A percentile compares a stretch with the other conserved stretches of the same genome.
Conservation (phyloP, 306 rosid species). For the Begonia masoniana region DNA sequence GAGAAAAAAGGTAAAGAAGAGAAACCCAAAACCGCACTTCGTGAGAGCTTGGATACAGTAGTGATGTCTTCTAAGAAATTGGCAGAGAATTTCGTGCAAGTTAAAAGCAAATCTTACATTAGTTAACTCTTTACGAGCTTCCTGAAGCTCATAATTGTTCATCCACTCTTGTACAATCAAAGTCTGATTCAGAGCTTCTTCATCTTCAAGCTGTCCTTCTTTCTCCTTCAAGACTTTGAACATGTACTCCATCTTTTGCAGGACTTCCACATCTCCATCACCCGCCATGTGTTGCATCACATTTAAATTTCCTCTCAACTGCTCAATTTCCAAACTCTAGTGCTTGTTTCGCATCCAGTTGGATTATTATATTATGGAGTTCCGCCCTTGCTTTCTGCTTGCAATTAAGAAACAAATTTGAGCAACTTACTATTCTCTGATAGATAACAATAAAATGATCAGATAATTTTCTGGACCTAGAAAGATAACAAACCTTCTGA, state of each 20-base stretch:
- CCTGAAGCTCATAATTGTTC: constrained; percentile 92
- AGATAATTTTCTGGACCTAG: constrained; percentile 10
- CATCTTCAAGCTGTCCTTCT: constrained; percentile 52
- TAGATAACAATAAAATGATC: constrained; percentile 13
- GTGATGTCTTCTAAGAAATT: no score
- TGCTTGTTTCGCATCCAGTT: constrained; percentile 69
- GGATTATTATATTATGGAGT: constrained; percentile 58
- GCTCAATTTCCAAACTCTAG: constrained; percentile 90
- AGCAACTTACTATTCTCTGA: constrained; percentile 18
- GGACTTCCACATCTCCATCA: constrained; percentile 71
- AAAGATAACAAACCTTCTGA: constrained; percentile 62
- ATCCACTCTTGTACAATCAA: constrained; percentile 66
- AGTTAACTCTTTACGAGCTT: constrained; percentile 78
- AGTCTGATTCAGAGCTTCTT: constrained; percentile 63
- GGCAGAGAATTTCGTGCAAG: no score
- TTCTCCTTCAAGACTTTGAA: constrained; percentile 63
- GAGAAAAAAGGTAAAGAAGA: no score
- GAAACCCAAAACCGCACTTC: no score
- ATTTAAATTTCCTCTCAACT: constrained; percentile 59
- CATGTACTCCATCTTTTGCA: constrained; percentile 50
- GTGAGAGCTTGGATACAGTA: no score
- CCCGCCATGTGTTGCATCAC: constrained; percentile 72
- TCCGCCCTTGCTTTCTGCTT: constrained; percentile 81
- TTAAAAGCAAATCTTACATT: constrained; percentile 30
- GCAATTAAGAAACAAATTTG: neutral